Percentiles rank a stretch among this genome's conserved stretches.
Conservation (phyloP, 176 grass and related monocot genomes). For the Paspalum vaginatum region DNA sequence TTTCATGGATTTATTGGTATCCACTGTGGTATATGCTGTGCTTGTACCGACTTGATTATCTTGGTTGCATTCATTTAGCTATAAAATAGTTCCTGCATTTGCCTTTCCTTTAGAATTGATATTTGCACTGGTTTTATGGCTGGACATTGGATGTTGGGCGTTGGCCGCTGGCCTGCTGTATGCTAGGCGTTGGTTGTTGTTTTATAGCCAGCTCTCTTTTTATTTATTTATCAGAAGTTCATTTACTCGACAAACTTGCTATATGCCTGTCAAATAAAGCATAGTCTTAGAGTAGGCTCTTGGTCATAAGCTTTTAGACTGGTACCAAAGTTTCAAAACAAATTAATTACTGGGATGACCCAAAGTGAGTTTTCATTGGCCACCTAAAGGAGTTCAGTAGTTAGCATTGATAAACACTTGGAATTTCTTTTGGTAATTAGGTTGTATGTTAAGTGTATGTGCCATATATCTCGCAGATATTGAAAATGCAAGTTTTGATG, state of each 20-base stretch:
- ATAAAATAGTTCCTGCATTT: conserved; percentile 7
- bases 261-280: too few relatives aligned
- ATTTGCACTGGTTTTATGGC: conserved; percentile 2
- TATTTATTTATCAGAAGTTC: background rate
- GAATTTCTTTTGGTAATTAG: background rate
- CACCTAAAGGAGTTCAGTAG: background rate
- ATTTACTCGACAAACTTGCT: background rate
- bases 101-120: background rate
- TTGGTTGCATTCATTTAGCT: conserved; percentile 13
- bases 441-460: conserved; percentile 9
- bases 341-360: too few relatives aligned
- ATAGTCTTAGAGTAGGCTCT: too few relatives aligned
- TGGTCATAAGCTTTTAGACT: too few relatives aligned
- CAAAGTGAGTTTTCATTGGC: too few relatives aligned
- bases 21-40: background rate
- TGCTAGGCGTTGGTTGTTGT: too few relatives aligned
- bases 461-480: conserved; percentile 5
- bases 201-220: too few relatives aligned
- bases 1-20: too few relatives aligned
- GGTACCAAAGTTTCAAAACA: too few relatives aligned
- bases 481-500: background rate
- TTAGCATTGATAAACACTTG: background rate
- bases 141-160: background rate
- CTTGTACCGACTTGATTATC: conserved; percentile 2
- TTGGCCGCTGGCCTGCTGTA: too few relatives aligned